Base-by-base conservation (phyloP, 305 asterid genomes). In the Fraxinus sp. region DNA sequence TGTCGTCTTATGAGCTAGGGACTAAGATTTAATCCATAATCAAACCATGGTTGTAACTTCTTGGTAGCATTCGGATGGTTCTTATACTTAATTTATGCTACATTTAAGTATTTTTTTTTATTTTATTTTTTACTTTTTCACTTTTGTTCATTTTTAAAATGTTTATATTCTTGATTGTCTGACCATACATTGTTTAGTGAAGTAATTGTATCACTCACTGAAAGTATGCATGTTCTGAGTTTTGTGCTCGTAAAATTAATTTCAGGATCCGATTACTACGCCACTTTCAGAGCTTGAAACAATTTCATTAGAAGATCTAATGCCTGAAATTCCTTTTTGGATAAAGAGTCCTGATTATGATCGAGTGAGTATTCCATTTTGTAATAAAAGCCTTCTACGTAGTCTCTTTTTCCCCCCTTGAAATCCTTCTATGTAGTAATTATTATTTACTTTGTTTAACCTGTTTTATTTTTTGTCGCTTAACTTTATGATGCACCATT, bases 241-340 rank as follows among this genome's bases (percentile, higher is more conserved):
- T 20, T 73, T 35, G 32, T 43, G 75, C 11, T 4, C 77, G 30
- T 64, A 68, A 78, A 73, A 74, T 75, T 76, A 78, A 72, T 84
- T 78, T 41, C 87, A 95, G 98, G 96, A 89, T 80, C 88, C 89
- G 10, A 89, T 72, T 79, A 33, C 78, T 71, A 90, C n/a, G 84
- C 90, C 93, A 20, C 84, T 93, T 46, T 80, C 78, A 22, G 97
- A 95, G 82, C 88, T 91, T 52, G 94, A 91, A 76, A 14, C 90
- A 11, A 85, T 80, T 39, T 89, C 82, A 37, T 52, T 95, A 82
- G 94, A 91, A 86, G 93, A 92, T 73, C 91, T 93, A 59, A 88
- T 90, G 91, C 90, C 93, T 1, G 98, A 93, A 80, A 90, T 95
- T 80, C 98, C 98, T 41, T 82, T 89, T 24, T 95, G 98, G 98